Percentiles rank a stretch among this genome's conserved stretches.
Conservation (phyloP, 306 rosid genomes). For the Cicer cuneatum region DNA sequence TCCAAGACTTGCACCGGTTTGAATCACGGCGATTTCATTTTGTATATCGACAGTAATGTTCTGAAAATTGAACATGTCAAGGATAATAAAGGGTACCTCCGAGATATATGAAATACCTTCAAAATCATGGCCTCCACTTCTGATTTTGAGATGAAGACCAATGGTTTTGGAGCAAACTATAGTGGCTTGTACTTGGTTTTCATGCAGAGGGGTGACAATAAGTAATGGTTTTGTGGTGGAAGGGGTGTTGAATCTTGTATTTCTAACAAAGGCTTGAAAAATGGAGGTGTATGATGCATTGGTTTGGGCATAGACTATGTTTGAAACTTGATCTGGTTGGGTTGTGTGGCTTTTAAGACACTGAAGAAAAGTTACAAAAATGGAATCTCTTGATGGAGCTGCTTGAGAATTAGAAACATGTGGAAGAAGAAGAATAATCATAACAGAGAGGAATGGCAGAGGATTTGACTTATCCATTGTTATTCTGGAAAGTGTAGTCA, state of each 20-base stretch:
- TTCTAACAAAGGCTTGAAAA: conserved; percentile 48
- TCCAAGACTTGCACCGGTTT: conserved; percentile 64
- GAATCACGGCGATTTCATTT: conserved; percentile 55
- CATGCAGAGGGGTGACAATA: conserved; percentile 52
- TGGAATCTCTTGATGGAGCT: conserved; percentile 42
- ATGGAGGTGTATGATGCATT: conserved; percentile 49
- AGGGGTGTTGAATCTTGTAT: conserved; percentile 51
- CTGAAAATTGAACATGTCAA: conserved; percentile 60
- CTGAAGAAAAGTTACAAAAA: conserved; percentile 37
- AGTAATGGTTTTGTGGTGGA: conserved; percentile 53
- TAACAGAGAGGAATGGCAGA: conserved; percentile 7
- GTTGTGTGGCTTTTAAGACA: conserved; percentile 51
- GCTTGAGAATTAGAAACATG: conserved; percentile 38
- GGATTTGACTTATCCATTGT: conserved; percentile 38
- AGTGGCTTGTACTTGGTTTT: conserved; percentile 50
- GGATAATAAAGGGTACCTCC: conserved; percentile 50
- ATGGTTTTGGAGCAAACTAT: conserved; percentile 49
- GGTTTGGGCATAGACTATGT: conserved; percentile 46
- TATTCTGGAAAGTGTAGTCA: neutral
- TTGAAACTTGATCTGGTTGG: conserved; percentile 37
- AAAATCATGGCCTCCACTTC: conserved; percentile 79
- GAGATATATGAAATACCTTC: conserved; percentile 67
- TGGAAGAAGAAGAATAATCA: conserved; percentile 34
- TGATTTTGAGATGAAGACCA: conserved; percentile 54
- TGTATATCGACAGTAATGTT: conserved; percentile 45